These are phyloP conservation scores for Rhizophlyctis rosea DNA, from an alignment of 192 early-diverging fungal genomes.

Conservation along the genomic window DNA sequence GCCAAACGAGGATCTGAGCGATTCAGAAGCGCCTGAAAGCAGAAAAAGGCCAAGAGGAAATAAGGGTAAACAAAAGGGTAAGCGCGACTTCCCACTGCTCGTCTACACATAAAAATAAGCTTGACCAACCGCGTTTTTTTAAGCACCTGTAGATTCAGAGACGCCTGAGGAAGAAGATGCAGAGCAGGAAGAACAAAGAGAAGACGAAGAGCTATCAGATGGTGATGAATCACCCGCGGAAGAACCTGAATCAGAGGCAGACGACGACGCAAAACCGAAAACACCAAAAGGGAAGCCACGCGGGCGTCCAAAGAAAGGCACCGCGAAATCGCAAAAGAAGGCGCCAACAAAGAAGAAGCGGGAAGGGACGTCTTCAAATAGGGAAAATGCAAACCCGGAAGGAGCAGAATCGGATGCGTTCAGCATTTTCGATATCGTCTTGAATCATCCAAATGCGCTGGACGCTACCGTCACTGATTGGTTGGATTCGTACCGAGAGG, in stretches of 20 bases:
- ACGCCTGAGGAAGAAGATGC: constrained; percentile 4
- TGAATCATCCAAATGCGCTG: constrained; percentile 36
- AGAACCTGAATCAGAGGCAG: background rate
- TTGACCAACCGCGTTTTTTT: no score
- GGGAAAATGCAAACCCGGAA: background rate
- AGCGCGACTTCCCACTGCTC: no score
- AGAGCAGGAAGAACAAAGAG: background rate
- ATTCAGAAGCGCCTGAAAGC: no score
- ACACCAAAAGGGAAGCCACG: background rate
- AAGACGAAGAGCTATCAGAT: background rate
- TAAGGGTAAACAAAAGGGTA: no score
- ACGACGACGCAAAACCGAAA: background rate
- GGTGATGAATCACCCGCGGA: background rate
- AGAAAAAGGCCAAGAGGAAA: no score
- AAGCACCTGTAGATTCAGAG: no score
- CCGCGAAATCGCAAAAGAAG: background rate
- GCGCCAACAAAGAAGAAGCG: background rate
- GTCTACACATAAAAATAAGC: no score
- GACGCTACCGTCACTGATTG: constrained; percentile 67
- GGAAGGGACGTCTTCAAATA: background rate
- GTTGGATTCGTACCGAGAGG: constrained; percentile 60
- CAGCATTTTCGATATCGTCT: constrained; percentile 23
- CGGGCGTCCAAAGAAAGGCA: background rate
- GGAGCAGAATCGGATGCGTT: background rate
- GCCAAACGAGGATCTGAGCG: no score